phyloP scores from a whole-genome alignment of 2,329 filamentous ascomycete species.

The Alternaria ethzedia region DNA sequence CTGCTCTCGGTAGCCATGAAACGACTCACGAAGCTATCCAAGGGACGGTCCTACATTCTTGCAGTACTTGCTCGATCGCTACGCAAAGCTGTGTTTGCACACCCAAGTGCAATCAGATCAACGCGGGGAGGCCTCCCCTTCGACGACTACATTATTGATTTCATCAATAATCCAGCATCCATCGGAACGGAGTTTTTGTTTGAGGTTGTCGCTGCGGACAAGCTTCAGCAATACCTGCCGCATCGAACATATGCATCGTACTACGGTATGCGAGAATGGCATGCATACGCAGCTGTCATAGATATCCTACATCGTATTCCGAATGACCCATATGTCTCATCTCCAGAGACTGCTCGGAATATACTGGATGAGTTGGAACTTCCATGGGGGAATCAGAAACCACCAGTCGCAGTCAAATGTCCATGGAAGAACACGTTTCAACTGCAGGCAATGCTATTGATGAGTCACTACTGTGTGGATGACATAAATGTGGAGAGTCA shows the following conservation, averaged over 20 bases:
- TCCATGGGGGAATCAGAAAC: constrained; percentile 53
- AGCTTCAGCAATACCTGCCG: constrained; percentile 37
- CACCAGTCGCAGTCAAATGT: constrained; percentile 52
- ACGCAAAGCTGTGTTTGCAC: constrained; percentile 35
- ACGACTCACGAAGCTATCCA: constrained; percentile 36
- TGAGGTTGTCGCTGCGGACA: constrained; percentile 50
- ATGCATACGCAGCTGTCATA: constrained; percentile 54
- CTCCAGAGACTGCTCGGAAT: constrained; percentile 19
- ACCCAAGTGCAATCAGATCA: constrained; percentile 33
- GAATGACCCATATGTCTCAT: constrained; percentile 15
- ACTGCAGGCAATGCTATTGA: constrained; percentile 54
- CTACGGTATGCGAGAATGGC: constrained; percentile 52
- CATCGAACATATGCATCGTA: constrained; percentile 51
- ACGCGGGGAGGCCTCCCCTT: constrained; percentile 37
- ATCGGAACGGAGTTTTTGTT: constrained; percentile 54
- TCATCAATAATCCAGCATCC: constrained; percentile 50
- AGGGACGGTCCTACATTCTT: constrained; percentile 45
- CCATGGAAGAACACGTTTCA: constrained; percentile 59
- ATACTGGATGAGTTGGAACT: constrained; percentile 48
- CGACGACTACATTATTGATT: constrained; percentile 49
- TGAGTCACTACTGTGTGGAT: constrained; percentile 47
- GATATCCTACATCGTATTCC: constrained; percentile 53
- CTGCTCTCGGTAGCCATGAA: constrained; percentile 33
- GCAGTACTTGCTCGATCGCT: constrained; percentile 39
- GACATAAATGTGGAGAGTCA: constrained; percentile 38